Evolutionary conservation across 2,329 filamentous ascomycete genomes (phyloP), one percentile per base, ranked within the genome.

Genomic region (Microdochium nivale): DNA sequence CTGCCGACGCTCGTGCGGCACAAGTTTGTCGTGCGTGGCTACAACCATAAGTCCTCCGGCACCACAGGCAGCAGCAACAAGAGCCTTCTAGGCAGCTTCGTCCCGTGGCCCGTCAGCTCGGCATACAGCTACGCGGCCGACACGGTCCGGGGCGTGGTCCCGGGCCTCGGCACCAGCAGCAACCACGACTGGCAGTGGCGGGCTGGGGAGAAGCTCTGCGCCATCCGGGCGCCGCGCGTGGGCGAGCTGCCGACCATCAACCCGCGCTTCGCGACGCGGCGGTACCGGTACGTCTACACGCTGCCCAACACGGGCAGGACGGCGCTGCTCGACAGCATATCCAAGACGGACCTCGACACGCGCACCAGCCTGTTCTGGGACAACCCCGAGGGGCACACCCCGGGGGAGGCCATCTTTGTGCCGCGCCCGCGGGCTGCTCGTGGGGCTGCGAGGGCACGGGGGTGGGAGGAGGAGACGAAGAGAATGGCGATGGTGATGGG

Each of bases 181-280:
- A 14, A 19, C 23, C 14, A 25, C 40, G 33, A 23, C 14, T 16
- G 27, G 27, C 27, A 30, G 27, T 9, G 21, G 48, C 59, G 49
- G 51, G 57, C n/a, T 32, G 59, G 59, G 1, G 58, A 69, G 33
- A 64, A 70, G n/a, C 56, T 73, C 0, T 57, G 78, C 8, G 63
- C 71, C 23, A 79, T 83, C 47, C 70, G 71, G 7, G 72, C 70
- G 0, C 79, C 80, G 1, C 76, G 81, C 55, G 65, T 70, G 1
- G 78, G 81, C 54, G 86, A 89, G 54, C 70, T 89, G 7, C 84
- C 86, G 0, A 81, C 76, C 7, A 84, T 88, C 60, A 86, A 88
- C 64, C 78, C 80, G 0, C 52, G 57, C 1, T 81, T 74, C 56
- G 63, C 72, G 0, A 79, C 76, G 3, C 73, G 66, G 33, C 71